Conservation (phyloP, 1,139 yeast genomes). For the Candida sp. region DNA sequence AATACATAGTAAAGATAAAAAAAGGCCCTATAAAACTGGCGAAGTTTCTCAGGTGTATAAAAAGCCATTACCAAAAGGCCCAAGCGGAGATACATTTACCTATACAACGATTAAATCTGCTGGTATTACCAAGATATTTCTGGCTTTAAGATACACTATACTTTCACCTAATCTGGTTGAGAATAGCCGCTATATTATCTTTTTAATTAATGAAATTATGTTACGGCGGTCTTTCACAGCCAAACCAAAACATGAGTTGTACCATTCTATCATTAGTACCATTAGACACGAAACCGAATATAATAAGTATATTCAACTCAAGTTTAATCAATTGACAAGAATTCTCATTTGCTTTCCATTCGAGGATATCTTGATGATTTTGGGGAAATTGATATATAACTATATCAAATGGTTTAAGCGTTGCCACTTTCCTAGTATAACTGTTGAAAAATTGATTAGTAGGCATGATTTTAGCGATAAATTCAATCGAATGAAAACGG, state of each 20-base stretch:
- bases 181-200: background rate
- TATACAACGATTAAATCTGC: background rate
- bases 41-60: background rate
- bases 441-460: background rate
- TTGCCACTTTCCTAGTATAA: background rate
- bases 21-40: too few relatives aligned
- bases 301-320: background rate
- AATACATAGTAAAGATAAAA: too few relatives aligned
- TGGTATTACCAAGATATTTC: background rate
- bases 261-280: background rate
- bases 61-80: background rate
- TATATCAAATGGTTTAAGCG: background rate
- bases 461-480: background rate
- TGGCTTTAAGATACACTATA: background rate
- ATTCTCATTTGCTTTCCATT: background rate
- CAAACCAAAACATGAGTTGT: background rate
- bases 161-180: background rate
- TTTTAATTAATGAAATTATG: background rate
- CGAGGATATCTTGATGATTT: background rate
- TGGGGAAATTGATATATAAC: conserved; percentile 1
- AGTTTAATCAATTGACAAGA: background rate
- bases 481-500: background rate
- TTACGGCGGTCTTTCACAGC: background rate
- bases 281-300: background rate
- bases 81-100: background rate